phyloP scores from a whole-genome alignment of 495 filamentous ascomycete genomes.

The Melanomma pulvis-pyrius region DNA sequence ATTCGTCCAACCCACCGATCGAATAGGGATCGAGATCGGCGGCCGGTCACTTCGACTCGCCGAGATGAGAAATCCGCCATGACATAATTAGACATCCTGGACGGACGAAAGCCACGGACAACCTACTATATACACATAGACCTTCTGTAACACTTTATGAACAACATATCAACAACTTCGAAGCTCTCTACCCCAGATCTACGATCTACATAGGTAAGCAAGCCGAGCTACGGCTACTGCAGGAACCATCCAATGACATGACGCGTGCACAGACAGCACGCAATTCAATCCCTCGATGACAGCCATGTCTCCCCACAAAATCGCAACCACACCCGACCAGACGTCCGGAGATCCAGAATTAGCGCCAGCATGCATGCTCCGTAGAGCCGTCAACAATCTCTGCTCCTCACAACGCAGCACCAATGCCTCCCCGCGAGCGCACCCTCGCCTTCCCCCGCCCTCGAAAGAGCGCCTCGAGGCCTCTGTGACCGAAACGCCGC shows the following conservation, averaged over 20 bases:
- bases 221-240: conserved; percentile 6
- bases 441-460: conserved; percentile 9
- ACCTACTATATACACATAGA: neutral
- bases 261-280: conserved; percentile 26
- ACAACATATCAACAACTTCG: neutral
- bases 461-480: conserved; percentile 26
- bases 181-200: neutral
- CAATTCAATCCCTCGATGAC: conserved; percentile 19
- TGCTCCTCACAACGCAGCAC: neutral
- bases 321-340: neutral
- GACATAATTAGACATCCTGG: neutral
- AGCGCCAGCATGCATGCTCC: conserved; percentile 2
- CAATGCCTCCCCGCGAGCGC: neutral
- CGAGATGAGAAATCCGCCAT: neutral
- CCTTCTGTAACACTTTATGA: neutral
- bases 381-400: neutral
- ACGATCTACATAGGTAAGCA: neutral
- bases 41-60: neutral
- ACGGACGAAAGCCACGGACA: conserved; percentile 12
- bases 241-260: conserved; percentile 23
- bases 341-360: neutral
- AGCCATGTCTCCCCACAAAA: neutral
- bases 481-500: conserved; percentile 23
- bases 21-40: neutral
- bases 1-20: neutral